Base-by-base conservation (phyloP, 768 basidiomycete species). In the Mycena epipterygia region DNA sequence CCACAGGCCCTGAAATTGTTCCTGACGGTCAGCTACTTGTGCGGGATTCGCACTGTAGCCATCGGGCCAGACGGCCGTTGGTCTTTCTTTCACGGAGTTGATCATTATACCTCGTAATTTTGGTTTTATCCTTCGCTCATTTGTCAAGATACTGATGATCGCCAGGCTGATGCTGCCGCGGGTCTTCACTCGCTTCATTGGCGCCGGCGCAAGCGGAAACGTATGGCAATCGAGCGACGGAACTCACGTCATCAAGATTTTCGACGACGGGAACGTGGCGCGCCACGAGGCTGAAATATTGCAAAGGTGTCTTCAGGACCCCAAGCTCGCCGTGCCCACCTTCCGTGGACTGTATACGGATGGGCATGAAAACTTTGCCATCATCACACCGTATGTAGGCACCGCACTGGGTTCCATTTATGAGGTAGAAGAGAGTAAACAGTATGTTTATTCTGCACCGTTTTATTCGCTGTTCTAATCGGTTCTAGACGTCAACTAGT, bases 231-330 rank as follows among this genome's bases (percentile, higher is more conserved):
- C 57, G 25, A 21, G 1, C 16, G 39, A 44, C 27, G 57, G 57
- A 5, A 41, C 23, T 14, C 37, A 59, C 12, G 57, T 59, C 57
- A 42, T 59, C 41, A 59, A 59, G 30, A 29, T 59, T 42, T 59
- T 59, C 39, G 27, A 12, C 1, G 39, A 59, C 27, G 27, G 19
- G 14, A 27, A 30, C 1, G 23, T 14, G 9, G 57, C 57, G 14
- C 41, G 16, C 12, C 8, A 42, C 42, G 57, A 59, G 25, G 41
- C 39, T 21, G 17, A 44, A 41, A 29, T 59, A 14, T 44, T 59
- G 39, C 25, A 17, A 11, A 23, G 57, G 1, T 57, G 55, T n/a
- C n/a, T 39, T n/a, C 17, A 57, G 13, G 39, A 25, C 27, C 39
- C n/a, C 16, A 41, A 29, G 23, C 57, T 59, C 27, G 25, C 41